These are phyloP conservation scores for Staphylotrichum longicolle DNA, from an alignment of 495 filamentous ascomycete species.

Conservation along the genomic window DNA sequence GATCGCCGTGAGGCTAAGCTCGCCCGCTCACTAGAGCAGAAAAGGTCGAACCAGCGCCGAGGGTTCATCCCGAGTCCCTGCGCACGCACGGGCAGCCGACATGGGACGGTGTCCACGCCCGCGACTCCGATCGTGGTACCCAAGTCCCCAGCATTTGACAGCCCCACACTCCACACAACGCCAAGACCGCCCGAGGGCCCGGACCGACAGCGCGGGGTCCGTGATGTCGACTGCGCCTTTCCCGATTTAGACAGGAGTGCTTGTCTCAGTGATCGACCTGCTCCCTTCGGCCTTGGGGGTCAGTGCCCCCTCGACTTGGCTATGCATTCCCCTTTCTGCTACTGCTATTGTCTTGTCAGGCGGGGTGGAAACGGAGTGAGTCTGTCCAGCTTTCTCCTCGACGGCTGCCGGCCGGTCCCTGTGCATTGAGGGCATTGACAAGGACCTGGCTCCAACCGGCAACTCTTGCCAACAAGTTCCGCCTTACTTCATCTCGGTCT, in stretches of 20 bases:
- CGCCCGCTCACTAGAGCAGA: too few relatives aligned
- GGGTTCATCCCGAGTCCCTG: background rate
- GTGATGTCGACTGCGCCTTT: constrained; percentile 21
- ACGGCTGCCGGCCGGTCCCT: background rate
- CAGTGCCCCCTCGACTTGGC: constrained; percentile 25
- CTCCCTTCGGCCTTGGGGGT: constrained; percentile 21
- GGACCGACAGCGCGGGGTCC: constrained; percentile 20
- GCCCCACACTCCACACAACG: constrained; percentile 12
- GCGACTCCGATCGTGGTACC: background rate
- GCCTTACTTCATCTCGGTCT: constrained; percentile 17
- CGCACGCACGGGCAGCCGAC: background rate
- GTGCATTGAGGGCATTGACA: constrained; percentile 32
- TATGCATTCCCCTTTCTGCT: constrained; percentile 14
- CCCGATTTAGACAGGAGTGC: constrained; percentile 31
- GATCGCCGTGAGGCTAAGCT: too few relatives aligned
- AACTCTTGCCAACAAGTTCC: constrained; percentile 8
- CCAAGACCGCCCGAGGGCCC: constrained; percentile 23
- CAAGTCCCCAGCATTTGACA: background rate
- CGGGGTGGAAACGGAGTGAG: constrained; percentile 1
- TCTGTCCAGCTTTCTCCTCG: background rate
- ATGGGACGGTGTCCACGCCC: background rate
- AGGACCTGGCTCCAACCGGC: constrained; percentile 10
- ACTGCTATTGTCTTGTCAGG: constrained; percentile 12
- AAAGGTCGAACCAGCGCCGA: background rate
- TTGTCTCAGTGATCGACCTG: constrained; percentile 29